These are phyloP conservation scores for Pyracantha coccinea DNA, from an alignment of 331 rosid genomes.

Conservation along the genomic window DNA sequence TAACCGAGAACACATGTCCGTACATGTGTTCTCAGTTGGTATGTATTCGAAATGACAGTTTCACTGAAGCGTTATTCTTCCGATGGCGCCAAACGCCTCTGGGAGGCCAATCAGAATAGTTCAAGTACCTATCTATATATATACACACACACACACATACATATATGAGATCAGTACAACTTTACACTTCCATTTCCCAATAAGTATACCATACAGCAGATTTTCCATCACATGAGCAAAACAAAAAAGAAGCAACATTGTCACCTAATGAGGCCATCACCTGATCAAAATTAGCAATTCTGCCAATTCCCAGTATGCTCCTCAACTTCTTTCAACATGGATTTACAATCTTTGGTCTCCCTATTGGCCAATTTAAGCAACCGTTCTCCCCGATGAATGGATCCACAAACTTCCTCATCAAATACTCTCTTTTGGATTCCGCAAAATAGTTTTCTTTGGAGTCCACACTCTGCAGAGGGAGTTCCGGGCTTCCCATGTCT, in stretches of 20 bases:
- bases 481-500: slow-evolving; percentile 27
- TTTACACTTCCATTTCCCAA: not conserved
- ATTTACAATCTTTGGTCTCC: slow-evolving; percentile 32
- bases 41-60: no score
- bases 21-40: no score
- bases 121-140: not conserved
- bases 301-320: not conserved
- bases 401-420: slow-evolving; percentile 29
- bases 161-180: not conserved
- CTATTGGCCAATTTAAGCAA: slow-evolving; percentile 26
- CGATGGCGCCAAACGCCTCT: not conserved
- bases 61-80: not conserved
- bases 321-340: slow-evolving; percentile 16
- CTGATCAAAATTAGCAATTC: not conserved
- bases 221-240: not conserved
- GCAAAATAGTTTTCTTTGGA: slow-evolving; percentile 3
- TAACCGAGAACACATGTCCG: no score
- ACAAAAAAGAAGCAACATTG: not conserved
- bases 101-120: not conserved
- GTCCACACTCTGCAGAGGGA: slow-evolving; percentile 13
- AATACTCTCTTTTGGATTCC: slow-evolving; percentile 28
- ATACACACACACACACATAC: no score
- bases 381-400: slow-evolving; percentile 36
- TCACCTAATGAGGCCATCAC: not conserved
- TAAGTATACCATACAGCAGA: not conserved